phyloP scores from a whole-genome alignment of 345 rosid genomes.

The Kernera saxatilis region DNA sequence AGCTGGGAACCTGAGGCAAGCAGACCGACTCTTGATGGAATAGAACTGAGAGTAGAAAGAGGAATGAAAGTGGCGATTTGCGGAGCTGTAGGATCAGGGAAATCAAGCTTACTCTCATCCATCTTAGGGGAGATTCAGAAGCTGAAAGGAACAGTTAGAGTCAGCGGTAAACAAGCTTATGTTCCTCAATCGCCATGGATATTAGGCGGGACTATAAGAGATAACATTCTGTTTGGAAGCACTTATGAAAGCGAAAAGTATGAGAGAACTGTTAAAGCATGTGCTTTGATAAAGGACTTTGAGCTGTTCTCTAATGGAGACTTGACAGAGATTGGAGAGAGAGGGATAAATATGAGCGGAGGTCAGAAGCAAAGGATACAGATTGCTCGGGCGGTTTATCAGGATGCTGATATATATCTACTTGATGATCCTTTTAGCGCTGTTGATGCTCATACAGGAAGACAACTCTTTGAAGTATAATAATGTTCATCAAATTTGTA shows the following conservation, averaged over 20 bases:
- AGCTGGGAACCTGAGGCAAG: conserved; percentile 58
- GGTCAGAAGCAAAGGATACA: conserved; percentile 97
- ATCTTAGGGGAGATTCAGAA: conserved; percentile 77
- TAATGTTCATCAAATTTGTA: not conserved
- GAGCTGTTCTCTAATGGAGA: conserved; percentile 75
- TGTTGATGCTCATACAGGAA: conserved; percentile 95
- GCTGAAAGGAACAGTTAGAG: conserved; percentile 57
- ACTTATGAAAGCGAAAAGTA: conserved; percentile 48
- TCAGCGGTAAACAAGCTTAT: conserved; percentile 80
- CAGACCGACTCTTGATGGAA: conserved; percentile 51
- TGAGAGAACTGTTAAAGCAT: conserved; percentile 59
- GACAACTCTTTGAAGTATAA: conserved; percentile 69
- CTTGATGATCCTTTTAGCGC: conserved; percentile 97
- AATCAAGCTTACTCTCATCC: conserved; percentile 78
- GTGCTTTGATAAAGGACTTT: conserved; percentile 76
- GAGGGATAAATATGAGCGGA: conserved; percentile 98
- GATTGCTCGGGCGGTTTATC: conserved; percentile 88
- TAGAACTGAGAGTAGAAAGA: conserved; percentile 53
- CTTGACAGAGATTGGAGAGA: conserved; percentile 87
- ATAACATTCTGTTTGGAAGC: conserved; percentile 82
- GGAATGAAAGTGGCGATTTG: conserved; percentile 93
- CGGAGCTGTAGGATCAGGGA: conserved; percentile 87
- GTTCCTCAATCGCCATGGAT: conserved; percentile 94
- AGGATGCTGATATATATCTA: conserved; percentile 83
- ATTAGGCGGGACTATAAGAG: conserved; percentile 73